These are phyloP conservation scores for Verticillium longisporum DNA, from an alignment of 2,329 filamentous ascomycete genomes.

Conservation along the genomic window DNA sequence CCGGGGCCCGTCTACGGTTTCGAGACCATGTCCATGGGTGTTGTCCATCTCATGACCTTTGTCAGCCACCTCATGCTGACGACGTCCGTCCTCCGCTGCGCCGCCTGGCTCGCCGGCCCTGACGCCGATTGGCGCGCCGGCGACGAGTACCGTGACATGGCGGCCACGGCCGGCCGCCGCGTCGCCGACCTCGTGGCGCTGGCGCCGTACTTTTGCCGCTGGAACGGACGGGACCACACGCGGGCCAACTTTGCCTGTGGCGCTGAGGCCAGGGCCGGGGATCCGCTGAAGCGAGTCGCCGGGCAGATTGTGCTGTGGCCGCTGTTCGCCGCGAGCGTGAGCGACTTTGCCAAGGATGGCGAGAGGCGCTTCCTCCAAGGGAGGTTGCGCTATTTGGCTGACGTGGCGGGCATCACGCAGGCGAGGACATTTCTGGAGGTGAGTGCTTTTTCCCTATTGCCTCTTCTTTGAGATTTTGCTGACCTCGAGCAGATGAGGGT, in stretches of 20 bases:
- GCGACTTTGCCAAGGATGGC: slow-evolving; percentile 12
- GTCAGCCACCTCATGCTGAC: slow-evolving; percentile 15
- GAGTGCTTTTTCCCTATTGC: neutral
- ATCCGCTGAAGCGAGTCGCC: slow-evolving; percentile 12
- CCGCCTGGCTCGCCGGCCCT: slow-evolving; percentile 13
- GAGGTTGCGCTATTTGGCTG: slow-evolving; percentile 12
- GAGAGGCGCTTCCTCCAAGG: slow-evolving; percentile 12
- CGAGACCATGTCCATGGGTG: slow-evolving; percentile 11
- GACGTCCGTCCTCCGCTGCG: slow-evolving; percentile 14
- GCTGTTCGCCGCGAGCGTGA: slow-evolving; percentile 11
- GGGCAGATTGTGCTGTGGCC: slow-evolving; percentile 13
- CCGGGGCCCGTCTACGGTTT: slow-evolving; percentile 13
- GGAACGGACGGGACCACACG: slow-evolving; percentile 11
- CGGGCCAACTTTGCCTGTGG: slow-evolving; percentile 12
- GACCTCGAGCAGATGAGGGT: neutral
- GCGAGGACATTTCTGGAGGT: slow-evolving; percentile 13
- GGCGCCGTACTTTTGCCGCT: slow-evolving; percentile 12
- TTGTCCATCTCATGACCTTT: slow-evolving; percentile 14
- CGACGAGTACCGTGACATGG: slow-evolving; percentile 12
- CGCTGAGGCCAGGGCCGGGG: slow-evolving; percentile 1
- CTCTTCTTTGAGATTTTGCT: neutral
- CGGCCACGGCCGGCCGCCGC: slow-evolving; percentile 9
- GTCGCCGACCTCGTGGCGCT: slow-evolving; percentile 13
- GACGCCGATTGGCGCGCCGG: slow-evolving; percentile 5
- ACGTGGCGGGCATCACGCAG: slow-evolving; percentile 14